A percentile compares a stretch with the other conserved stretches of the same genome.
Conservation (phyloP, 306 rosid species). For the Quercus robur region DNA sequence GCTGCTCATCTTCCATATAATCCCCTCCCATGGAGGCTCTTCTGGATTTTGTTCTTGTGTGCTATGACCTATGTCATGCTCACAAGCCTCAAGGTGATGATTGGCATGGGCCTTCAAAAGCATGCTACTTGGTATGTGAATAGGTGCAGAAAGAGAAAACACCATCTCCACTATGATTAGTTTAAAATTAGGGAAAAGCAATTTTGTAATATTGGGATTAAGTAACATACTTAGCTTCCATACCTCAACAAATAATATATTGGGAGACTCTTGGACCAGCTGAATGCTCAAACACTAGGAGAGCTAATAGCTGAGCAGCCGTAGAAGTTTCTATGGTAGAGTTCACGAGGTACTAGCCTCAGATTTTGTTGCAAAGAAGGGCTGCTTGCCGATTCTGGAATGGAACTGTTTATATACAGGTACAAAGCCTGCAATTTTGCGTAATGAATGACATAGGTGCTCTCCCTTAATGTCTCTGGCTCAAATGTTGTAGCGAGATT, state of each 20-base stretch:
- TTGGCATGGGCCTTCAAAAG: conserved; percentile 73
- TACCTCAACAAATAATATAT: conserved; percentile 7
- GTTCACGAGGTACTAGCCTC: conserved; percentile 32
- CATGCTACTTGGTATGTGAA: conserved; percentile 85
- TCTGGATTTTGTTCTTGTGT: conserved; percentile 54
- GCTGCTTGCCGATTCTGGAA: conserved; percentile 21
- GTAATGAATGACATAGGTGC: neutral
- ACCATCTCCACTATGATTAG: conserved; percentile 80
- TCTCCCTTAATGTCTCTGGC: neutral
- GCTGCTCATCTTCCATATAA: conserved; percentile 69
- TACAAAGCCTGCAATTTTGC: conserved; percentile 15
- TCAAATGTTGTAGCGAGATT: neutral
- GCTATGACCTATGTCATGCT: conserved; percentile 81
- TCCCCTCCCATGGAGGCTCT: conserved; percentile 75
- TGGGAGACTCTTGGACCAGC: neutral
- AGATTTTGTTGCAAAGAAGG: conserved; percentile 50
- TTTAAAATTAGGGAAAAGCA: conserved; percentile 4
- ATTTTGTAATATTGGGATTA: neutral
- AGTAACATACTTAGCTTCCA: conserved; percentile 16
- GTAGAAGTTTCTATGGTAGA: conserved; percentile 16
- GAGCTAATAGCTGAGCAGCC: conserved; percentile 10
- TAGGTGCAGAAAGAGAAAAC: conserved; percentile 72
- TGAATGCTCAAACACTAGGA: neutral
- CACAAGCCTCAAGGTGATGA: conserved; percentile 84
- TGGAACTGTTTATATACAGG: conserved; percentile 9